A percentile compares a stretch with the other conserved stretches of the same genome.
These are phyloP conservation scores for Globisporangium irregulare DNA, from an alignment of 352 stramenopile species.

Conservation along the genomic window DNA sequence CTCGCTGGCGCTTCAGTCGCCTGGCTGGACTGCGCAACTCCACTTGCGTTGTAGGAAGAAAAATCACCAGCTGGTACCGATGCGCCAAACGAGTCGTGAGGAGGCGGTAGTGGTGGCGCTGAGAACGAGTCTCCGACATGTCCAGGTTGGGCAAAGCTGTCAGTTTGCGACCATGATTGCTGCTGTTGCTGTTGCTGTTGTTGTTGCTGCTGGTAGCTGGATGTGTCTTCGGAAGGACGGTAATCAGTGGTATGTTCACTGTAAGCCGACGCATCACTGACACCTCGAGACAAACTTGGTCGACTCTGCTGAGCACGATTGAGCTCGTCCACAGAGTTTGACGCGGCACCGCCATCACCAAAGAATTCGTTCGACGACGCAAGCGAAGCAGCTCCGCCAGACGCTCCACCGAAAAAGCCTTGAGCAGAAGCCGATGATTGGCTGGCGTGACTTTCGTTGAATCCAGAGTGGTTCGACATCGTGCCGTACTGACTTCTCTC, in stretches of 20 bases:
- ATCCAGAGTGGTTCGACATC: conserved; percentile 12
- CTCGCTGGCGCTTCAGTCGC: background rate
- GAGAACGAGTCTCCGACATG: conserved; percentile 9
- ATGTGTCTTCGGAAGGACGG: conserved; percentile 17
- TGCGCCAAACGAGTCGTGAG: background rate
- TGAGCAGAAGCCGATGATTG: conserved; percentile 13
- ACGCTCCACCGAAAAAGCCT: conserved; percentile 12
- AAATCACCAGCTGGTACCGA: background rate
- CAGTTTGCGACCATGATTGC: conserved; percentile 14
- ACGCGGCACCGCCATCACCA: conserved; percentile 1
- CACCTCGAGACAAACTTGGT: conserved; percentile 30
- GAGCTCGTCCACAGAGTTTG: conserved; percentile 5
- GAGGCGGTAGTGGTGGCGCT: background rate
- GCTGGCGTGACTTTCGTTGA: conserved; percentile 9
- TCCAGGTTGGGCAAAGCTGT: conserved; percentile 1
- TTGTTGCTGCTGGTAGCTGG: conserved; percentile 11
- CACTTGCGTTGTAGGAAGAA: background rate
- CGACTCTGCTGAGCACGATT: conserved; percentile 21
- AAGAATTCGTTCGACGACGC: conserved; percentile 25
- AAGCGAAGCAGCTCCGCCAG: conserved; percentile 7
- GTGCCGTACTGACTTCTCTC: conserved; percentile 9
- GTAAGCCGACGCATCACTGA: conserved; percentile 39
- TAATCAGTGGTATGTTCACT: conserved; percentile 25
- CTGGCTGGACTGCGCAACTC: background rate
- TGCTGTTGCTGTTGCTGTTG: conserved; percentile 12